phyloP scores from a whole-genome alignment of 768 basidiomycete species.

The Boletus huronensis region DNA sequence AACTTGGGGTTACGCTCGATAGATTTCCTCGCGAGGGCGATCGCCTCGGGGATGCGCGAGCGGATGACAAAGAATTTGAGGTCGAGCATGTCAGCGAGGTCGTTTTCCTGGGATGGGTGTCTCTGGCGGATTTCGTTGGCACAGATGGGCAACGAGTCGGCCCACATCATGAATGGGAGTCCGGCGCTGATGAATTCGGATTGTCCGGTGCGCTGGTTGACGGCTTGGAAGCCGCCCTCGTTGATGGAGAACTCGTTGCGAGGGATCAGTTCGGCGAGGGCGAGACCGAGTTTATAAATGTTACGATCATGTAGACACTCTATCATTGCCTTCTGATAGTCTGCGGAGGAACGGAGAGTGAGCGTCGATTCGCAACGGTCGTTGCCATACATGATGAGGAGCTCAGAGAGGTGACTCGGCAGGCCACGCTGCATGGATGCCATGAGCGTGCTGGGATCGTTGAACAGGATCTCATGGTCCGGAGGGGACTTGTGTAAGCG shows the following conservation, averaged over 20 bases:
- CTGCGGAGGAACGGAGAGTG: constrained; percentile 37
- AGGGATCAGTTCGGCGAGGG: constrained; percentile 47
- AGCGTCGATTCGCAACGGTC: constrained; percentile 45
- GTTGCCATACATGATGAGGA: constrained; percentile 48
- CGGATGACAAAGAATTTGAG: constrained; percentile 56
- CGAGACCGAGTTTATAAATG: constrained; percentile 48
- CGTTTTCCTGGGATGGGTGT: constrained; percentile 40
- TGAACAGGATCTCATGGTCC: constrained; percentile 42
- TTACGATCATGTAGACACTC: constrained; percentile 44
- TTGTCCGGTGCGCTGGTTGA: constrained; percentile 41
- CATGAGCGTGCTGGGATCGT: constrained; percentile 51
- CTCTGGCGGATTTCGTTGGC: constrained; percentile 51
- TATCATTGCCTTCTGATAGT: constrained; percentile 56
- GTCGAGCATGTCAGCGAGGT: constrained; percentile 62
- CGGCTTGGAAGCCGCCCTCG: constrained; percentile 51
- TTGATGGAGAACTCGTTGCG: constrained; percentile 58
- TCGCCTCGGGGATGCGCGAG: constrained; percentile 46
- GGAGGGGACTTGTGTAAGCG: constrained; percentile 43
- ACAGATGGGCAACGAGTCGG: constrained; percentile 56
- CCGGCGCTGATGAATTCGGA: constrained; percentile 44
- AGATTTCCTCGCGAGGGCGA: constrained; percentile 42
- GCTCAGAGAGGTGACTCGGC: constrained; percentile 43
- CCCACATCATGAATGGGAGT: constrained; percentile 58
- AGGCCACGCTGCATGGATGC: constrained; percentile 39
- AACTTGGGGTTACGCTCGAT: constrained; percentile 54